Percentiles rank a stretch among this genome's conserved stretches.
Conservation (phyloP, 345 rosid species). For the Microthlaspi erraticum region DNA sequence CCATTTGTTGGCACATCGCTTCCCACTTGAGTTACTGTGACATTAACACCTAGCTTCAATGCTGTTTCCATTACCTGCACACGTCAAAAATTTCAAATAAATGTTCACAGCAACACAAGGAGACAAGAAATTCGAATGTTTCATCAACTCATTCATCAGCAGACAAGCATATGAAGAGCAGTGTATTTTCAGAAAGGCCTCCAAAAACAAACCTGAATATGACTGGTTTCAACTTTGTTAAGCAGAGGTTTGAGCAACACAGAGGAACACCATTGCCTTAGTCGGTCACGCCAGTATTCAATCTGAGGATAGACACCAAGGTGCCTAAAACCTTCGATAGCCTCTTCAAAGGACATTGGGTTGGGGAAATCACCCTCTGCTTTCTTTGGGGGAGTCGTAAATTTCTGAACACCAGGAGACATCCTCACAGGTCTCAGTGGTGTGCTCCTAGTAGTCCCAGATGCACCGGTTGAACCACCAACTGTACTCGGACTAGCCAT, state of each 20-base stretch:
- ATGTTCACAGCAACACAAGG: slow-evolving; percentile 19
- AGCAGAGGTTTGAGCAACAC: slow-evolving; percentile 78
- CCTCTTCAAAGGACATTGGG: slow-evolving; percentile 89
- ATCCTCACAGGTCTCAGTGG: slow-evolving; percentile 92
- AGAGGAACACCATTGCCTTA: slow-evolving; percentile 95
- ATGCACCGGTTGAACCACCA: slow-evolving; percentile 71
- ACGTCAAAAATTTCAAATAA: slow-evolving; percentile 13
- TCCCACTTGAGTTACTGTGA: slow-evolving; percentile 81
- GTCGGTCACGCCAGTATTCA: slow-evolving; percentile 87
- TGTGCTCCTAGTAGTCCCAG: slow-evolving; percentile 86
- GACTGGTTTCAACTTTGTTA: slow-evolving; percentile 82
- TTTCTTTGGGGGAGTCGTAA: slow-evolving; percentile 93
- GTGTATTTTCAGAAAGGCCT: slow-evolving; percentile 5
- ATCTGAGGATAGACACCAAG: slow-evolving; percentile 91
- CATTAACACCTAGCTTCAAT: slow-evolving; percentile 69
- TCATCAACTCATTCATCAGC: slow-evolving; percentile 13
- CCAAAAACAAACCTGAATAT: slow-evolving; percentile 63
- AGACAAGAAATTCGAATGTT: slow-evolving; percentile 21
- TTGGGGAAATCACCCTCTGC: slow-evolving; percentile 93
- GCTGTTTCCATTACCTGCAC: slow-evolving; percentile 85
- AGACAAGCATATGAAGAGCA: slow-evolving; percentile 16
- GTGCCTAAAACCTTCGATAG: slow-evolving; percentile 76
- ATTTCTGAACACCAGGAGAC: slow-evolving; percentile 98
- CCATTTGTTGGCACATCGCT: slow-evolving; percentile 55
- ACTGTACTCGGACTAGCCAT: slow-evolving; percentile 68